A percentile compares a stretch with the other conserved stretches of the same genome.
These are phyloP conservation scores for Ceratopteris richardii DNA, from an alignment of 75 land plant species.

Conservation along the genomic window DNA sequence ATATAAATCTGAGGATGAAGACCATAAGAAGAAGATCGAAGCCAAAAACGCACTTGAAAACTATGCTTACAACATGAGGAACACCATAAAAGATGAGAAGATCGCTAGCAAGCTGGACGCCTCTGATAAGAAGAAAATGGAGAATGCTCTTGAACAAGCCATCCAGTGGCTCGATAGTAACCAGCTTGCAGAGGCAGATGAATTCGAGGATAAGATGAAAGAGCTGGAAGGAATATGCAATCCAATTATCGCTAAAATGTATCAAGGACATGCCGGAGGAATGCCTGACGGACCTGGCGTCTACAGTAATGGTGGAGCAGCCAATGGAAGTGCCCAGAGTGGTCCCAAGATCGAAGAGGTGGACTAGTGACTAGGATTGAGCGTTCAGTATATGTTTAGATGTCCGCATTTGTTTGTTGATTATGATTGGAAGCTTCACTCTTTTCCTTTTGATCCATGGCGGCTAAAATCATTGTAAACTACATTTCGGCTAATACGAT, in stretches of 20 bases:
- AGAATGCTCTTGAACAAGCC: conserved; percentile 27
- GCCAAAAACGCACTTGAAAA: conserved; percentile 35
- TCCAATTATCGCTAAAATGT: conserved; percentile 53
- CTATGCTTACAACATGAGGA: conserved; percentile 53
- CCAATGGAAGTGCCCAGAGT: conserved; percentile 7
- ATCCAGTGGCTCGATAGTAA: conserved; percentile 41
- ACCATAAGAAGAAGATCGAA: conserved; percentile 35
- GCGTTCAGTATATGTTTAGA: no score
- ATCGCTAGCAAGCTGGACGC: conserved; percentile 24
- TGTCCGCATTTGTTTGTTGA: no score
- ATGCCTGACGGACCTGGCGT: conserved; percentile 23
- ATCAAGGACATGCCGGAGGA: conserved; percentile 37
- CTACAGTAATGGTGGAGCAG: conserved; percentile 8
- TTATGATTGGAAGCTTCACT: no score
- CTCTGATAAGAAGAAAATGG: conserved; percentile 35
- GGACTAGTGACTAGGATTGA: no score
- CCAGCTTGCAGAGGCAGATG: conserved; percentile 34
- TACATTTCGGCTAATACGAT: no score
- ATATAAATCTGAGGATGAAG: conserved; percentile 44
- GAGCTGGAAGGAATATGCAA: conserved; percentile 56
- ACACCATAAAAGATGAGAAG: conserved; percentile 35
- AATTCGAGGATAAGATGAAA: no score
- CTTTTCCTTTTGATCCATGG: no score
- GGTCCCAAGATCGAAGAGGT: conserved; percentile 28
- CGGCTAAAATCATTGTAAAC: no score